A percentile compares a stretch with the other conserved stretches of the same genome.
phyloP scores from a whole-genome alignment of 2,329 filamentous ascomycete species.

The Cytospora chrysosperma region DNA sequence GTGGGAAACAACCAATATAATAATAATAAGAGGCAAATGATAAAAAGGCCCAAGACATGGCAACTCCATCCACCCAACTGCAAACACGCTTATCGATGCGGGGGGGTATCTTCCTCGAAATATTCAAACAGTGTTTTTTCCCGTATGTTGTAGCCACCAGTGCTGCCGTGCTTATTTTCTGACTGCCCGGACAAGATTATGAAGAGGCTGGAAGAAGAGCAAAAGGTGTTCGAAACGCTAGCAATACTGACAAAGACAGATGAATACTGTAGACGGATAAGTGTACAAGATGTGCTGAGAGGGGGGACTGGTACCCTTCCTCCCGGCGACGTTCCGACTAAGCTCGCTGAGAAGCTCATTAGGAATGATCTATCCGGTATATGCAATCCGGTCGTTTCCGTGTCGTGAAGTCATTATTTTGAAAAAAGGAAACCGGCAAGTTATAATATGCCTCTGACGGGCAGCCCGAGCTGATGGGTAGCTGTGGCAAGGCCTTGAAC shows the following conservation, averaged over 20 bases:
- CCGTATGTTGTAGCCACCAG: not conserved
- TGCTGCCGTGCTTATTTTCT: not conserved
- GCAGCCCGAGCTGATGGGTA: not conserved
- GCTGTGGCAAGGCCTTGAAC: not conserved
- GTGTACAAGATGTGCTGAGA: not conserved
- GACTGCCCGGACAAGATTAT: not conserved
- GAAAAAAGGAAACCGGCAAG: not conserved
- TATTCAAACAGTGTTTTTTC: not conserved
- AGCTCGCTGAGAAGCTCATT: not conserved
- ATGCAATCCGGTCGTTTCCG: constrained; percentile 6
- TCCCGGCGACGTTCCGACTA: not conserved
- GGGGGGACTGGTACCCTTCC: not conserved
- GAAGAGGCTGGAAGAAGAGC: not conserved
- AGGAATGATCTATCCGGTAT: not conserved
- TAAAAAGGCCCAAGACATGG: not conserved
- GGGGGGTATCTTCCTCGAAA: not conserved
- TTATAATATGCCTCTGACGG: not conserved
- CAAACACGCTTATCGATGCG: not conserved
- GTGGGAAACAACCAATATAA: not conserved
- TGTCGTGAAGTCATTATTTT: constrained; percentile 5
- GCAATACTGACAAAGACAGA: not conserved
- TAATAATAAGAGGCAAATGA: not conserved
- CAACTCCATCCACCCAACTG: not conserved
- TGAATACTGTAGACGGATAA: not conserved
- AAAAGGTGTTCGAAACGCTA: not conserved